phyloP scores from a whole-genome alignment of 2,329 filamentous ascomycete genomes.

The Fusarium ramigenum region DNA sequence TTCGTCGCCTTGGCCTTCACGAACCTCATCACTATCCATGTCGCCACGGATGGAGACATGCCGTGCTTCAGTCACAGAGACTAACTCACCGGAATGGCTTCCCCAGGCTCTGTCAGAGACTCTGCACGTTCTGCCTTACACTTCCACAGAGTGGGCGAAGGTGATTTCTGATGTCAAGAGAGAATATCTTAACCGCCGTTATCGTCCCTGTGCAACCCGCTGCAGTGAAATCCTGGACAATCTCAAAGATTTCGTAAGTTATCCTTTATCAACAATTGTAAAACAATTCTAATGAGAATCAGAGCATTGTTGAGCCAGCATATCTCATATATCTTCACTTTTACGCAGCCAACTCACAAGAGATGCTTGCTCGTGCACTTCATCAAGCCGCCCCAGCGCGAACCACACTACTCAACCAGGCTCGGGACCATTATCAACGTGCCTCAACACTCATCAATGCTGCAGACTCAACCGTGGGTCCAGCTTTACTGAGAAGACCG shows the following conservation, averaged over 20 bases:
- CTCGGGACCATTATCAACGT: constrained; percentile 60
- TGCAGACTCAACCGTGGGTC: constrained; percentile 55
- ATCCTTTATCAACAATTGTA: neutral
- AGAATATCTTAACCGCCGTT: constrained; percentile 60
- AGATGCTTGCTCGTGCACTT: constrained; percentile 63
- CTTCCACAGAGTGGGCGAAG: constrained; percentile 60
- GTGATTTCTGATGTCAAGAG: constrained; percentile 63
- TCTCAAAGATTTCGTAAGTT: constrained; percentile 56
- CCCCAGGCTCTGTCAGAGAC: constrained; percentile 30
- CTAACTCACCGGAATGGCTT: constrained; percentile 18
- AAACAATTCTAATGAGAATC: constrained; percentile 22
- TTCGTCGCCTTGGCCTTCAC: constrained; percentile 21
- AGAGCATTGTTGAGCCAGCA: constrained; percentile 58
- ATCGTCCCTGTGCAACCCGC: constrained; percentile 61
- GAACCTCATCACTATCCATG: constrained; percentile 24
- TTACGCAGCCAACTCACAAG: constrained; percentile 68
- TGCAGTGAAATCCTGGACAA: constrained; percentile 64
- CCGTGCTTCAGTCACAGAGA: constrained; percentile 3
- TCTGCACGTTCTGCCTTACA: constrained; percentile 53
- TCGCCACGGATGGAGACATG: constrained; percentile 24
- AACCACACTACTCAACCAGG: constrained; percentile 59
- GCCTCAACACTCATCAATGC: constrained; percentile 59
- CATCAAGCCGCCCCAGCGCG: constrained; percentile 58
- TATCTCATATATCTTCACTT: constrained; percentile 69
- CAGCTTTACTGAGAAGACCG: constrained; percentile 54